Evolutionary conservation across 352 stramenopile genomes (phyloP), one percentile per base, ranked within the genome.

Genomic region (Globisporangium cederbergense): DNA sequence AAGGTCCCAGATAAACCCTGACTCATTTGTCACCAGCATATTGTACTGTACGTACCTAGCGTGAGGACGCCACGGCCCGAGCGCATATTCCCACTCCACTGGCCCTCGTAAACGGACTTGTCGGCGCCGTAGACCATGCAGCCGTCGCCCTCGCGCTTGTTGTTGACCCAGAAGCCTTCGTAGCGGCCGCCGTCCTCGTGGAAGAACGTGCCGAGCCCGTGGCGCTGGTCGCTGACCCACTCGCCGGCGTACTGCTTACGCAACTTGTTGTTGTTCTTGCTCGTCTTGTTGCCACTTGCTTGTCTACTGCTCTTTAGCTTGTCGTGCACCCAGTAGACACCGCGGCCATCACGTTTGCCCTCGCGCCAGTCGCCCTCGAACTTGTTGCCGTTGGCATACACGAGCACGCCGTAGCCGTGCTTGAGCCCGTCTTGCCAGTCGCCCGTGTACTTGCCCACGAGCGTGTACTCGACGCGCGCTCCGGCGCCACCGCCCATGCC

Each of bases 361-460:
- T 90, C 66, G 5, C 75, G 49, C 80, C 91, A 97, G 60, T 95
- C 81, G 11, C 92, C 93, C 65, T 97, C 79, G 70, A 96, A 98
- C 60, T 91, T 95, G 77, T 91, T 96, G 9, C 92, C 91, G 66
- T 97, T 97, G 13, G 86, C 79, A 59, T 93, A 96, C 40, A 94
- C 64, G 43, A 97, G 88, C 32, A 81, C 90, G 11, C 96, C 96
- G 62, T 92, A 91, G 7, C 96, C 96, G 73, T 98, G 90, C 69
- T 97, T 96, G 65, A 93, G 81, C 53, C 97, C 96, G 51, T 95
- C 76, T 59, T 89, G 88, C 95, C 95, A 98, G 66, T 97, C 80
- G 28, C 96, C 95, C 55, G 96, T 97, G 78, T 99, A 95, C 66
- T 92, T 94, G 45, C 81, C 82, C 30, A 82, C 62, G 45, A 90